Conservation (phyloP, 2,329 filamentous ascomycete genomes). For the Arachnomyces sp. region DNA sequence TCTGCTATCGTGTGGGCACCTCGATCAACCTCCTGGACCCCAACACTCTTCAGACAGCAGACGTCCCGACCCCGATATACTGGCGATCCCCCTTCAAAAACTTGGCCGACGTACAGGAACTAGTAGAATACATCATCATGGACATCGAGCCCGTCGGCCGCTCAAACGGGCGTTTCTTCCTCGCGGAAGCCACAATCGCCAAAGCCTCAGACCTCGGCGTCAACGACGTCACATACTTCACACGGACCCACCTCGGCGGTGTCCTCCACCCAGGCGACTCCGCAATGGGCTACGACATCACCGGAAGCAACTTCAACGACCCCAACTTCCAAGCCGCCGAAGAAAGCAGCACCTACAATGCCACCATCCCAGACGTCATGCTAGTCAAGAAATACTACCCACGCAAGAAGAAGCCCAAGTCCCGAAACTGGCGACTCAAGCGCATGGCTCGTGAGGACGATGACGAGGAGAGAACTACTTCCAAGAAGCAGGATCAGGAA, state of each 20-base stretch:
- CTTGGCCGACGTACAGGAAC: conserved; percentile 72
- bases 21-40: conserved; percentile 85
- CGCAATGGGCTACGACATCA: conserved; percentile 87
- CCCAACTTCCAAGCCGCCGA: conserved; percentile 76
- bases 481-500: conserved; percentile 60
- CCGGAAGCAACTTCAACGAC: conserved; percentile 89
- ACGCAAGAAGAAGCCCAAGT: conserved; percentile 72
- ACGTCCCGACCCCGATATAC: conserved; percentile 74
- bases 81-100: conserved; percentile 84
- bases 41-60: conserved; percentile 81
- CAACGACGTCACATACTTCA: conserved; percentile 84
- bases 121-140: conserved; percentile 90
- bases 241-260: conserved; percentile 79
- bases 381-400: conserved; percentile 97
- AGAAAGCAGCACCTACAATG: conserved; percentile 64
- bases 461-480: conserved; percentile 41
- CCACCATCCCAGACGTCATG: conserved; percentile 80
- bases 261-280: conserved; percentile 84
- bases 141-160: conserved; percentile 77
- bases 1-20: conserved; percentile 86
- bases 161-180: conserved; percentile 70
- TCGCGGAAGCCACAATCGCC: conserved; percentile 83
- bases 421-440: conserved; percentile 88
- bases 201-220: conserved; percentile 76
- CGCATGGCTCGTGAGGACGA: conserved; percentile 86